These are phyloP conservation scores for Aspergillus hortae DNA, from an alignment of 2,329 filamentous ascomycete genomes.

Conservation along the genomic window DNA sequence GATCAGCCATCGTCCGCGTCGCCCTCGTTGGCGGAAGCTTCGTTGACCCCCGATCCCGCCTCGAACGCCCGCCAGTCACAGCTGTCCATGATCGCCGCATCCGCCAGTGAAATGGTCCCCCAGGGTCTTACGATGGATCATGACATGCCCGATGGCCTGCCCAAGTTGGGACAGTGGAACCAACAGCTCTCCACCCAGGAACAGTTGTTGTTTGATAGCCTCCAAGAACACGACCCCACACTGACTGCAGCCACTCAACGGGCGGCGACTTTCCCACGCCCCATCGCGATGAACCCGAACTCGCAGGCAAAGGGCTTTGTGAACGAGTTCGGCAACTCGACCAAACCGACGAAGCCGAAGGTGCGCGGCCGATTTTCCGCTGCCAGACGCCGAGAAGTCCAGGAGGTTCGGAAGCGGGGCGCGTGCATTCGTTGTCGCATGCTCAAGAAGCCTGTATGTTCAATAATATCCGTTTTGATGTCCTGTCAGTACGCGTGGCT, in stretches of 20 bases:
- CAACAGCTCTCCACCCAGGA: slow-evolving; percentile 37
- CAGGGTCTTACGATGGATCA: slow-evolving; percentile 35
- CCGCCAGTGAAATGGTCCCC: slow-evolving; percentile 45
- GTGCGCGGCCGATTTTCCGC: slow-evolving; percentile 56
- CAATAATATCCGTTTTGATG: neutral
- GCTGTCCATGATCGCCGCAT: slow-evolving; percentile 45
- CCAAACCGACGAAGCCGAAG: slow-evolving; percentile 44
- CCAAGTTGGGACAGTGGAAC: slow-evolving; percentile 31
- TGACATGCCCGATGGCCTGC: slow-evolving; percentile 28
- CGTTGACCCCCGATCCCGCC: slow-evolving; percentile 33
- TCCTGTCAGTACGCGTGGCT: neutral
- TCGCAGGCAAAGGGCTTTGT: slow-evolving; percentile 39
- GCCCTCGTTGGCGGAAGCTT: slow-evolving; percentile 29
- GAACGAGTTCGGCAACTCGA: slow-evolving; percentile 38
- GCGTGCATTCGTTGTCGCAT: slow-evolving; percentile 62
- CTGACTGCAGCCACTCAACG: slow-evolving; percentile 38
- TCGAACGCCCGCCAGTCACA: slow-evolving; percentile 40
- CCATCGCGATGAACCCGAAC: slow-evolving; percentile 42
- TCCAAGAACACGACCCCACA: slow-evolving; percentile 38
- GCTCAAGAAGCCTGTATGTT: slow-evolving; percentile 56
- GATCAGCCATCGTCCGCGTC: slow-evolving; percentile 34
- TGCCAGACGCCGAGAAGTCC: slow-evolving; percentile 55
- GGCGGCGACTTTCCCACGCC: slow-evolving; percentile 38
- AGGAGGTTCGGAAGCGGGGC: slow-evolving; percentile 57
- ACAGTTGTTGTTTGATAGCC: slow-evolving; percentile 37